These are phyloP conservation scores for Coprinellus aureogranulatus DNA, from an alignment of 768 basidiomycete genomes.

Conservation along the genomic window DNA sequence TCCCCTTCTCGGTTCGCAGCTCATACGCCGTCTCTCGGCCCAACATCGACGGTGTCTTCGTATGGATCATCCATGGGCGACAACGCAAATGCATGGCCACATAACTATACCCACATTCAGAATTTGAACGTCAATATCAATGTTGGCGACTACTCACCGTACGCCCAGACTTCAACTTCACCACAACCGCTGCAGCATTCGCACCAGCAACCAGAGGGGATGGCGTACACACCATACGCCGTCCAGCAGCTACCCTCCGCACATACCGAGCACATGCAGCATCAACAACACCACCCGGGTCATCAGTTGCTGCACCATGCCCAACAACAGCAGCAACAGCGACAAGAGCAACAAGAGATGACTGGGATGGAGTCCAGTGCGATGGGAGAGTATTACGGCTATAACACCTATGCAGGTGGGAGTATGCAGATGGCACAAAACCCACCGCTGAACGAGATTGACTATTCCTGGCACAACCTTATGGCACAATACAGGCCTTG, in stretches of 20 bases:
- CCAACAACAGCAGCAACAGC: slow-evolving; percentile 4
- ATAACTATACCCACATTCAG: slow-evolving; percentile 31
- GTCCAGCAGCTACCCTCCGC: too few species aligned
- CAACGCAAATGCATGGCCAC: slow-evolving; percentile 22
- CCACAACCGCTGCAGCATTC: slow-evolving; percentile 13
- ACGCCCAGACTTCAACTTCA: slow-evolving; percentile 4
- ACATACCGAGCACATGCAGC: slow-evolving; percentile 8
- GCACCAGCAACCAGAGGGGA: slow-evolving; percentile 11
- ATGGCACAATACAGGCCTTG: slow-evolving; percentile 42
- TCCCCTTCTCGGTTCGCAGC: slow-evolving; percentile 42
- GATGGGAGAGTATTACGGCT: slow-evolving; percentile 20
- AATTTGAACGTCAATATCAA: slow-evolving; percentile 34
- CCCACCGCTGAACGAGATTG: slow-evolving; percentile 34
- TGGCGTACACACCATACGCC: slow-evolving; percentile 4
- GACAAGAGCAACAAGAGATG: too few species aligned
- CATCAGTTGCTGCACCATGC: slow-evolving; percentile 8
- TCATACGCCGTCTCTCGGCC: slow-evolving; percentile 10
- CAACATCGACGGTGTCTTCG: slow-evolving; percentile 28
- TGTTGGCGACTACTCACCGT: slow-evolving; percentile 16
- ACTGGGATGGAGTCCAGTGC: slow-evolving; percentile 9
- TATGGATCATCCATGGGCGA: slow-evolving; percentile 3
- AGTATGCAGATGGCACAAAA: slow-evolving; percentile 23
- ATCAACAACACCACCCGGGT: slow-evolving; percentile 10
- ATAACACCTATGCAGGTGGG: slow-evolving; percentile 12
- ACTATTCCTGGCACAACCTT: slow-evolving; percentile 49